A percentile compares a stretch with the other conserved stretches of the same genome.
Evolutionary conservation across 2,329 filamentous ascomycete genomes (phyloP).

Genomic region (Xylariales sp.): DNA sequence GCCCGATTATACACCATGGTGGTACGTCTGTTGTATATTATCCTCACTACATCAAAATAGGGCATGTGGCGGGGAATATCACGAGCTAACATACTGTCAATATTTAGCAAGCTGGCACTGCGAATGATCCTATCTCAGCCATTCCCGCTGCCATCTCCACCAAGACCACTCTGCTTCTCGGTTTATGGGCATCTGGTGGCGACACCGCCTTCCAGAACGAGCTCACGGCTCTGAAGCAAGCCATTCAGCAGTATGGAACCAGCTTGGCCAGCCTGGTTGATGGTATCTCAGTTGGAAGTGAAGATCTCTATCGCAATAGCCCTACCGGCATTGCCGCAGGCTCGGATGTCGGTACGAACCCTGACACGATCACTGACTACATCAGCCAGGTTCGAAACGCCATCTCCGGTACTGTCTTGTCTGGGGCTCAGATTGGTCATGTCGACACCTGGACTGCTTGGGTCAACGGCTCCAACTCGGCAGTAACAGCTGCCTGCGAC

Average conservation of each 20-base stretch:
- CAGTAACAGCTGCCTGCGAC: constrained; percentile 66
- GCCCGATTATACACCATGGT: constrained; percentile 75
- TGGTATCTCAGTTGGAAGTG: constrained; percentile 81
- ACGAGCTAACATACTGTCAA: too few relatives aligned
- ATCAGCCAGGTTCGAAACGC: constrained; percentile 63
- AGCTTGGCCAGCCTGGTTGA: constrained; percentile 63
- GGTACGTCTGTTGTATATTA: constrained; percentile 28
- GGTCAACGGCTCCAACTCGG: constrained; percentile 67
- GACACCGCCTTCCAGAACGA: constrained; percentile 64
- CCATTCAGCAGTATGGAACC: constrained; percentile 64
- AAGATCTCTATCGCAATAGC: constrained; percentile 81
- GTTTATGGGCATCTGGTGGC: constrained; percentile 76
- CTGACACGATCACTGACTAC: constrained; percentile 61
- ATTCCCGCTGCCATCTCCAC: constrained; percentile 78
- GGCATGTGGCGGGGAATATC: too few relatives aligned
- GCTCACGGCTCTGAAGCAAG: constrained; percentile 64
- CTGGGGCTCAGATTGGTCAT: constrained; percentile 64
- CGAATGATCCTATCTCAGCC: constrained; percentile 40
- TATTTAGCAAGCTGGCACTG: constrained; percentile 62
- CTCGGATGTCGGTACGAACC: constrained; percentile 58
- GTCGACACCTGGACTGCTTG: constrained; percentile 87
- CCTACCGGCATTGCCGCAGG: constrained; percentile 62
- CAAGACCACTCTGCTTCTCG: constrained; percentile 73
- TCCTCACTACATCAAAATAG: constrained; percentile 2
- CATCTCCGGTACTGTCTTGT: constrained; percentile 58